Evolutionary conservation across 768 basidiomycete genomes (phyloP).

Genomic region (Hirschioporus abietinus): DNA sequence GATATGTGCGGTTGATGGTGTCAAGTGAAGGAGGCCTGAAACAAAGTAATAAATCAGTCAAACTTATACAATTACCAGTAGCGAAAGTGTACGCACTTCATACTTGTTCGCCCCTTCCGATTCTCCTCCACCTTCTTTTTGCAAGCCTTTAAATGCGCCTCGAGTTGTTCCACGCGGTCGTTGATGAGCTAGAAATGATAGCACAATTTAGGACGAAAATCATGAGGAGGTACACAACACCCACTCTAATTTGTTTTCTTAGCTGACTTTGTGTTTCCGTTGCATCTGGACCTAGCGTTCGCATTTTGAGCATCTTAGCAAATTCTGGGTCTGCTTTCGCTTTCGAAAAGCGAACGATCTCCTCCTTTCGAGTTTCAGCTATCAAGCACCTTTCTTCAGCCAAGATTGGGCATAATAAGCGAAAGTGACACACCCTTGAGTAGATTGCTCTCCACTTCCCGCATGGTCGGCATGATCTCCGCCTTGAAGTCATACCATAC

Average conservation of each 20-base stretch:
- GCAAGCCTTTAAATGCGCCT: slow-evolving; percentile 60
- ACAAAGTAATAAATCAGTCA: slow-evolving; percentile 5
- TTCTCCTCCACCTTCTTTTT: slow-evolving; percentile 65
- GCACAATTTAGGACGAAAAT: slow-evolving; percentile 8
- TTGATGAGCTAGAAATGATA: slow-evolving; percentile 47
- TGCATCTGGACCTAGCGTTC: slow-evolving; percentile 86
- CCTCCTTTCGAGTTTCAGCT: slow-evolving; percentile 82
- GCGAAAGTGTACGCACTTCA: slow-evolving; percentile 45
- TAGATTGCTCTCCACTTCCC: slow-evolving; percentile 58
- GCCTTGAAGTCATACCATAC: slow-evolving; percentile 39
- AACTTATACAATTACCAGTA: not conserved
- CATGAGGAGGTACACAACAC: slow-evolving; percentile 15
- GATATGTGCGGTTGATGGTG: slow-evolving; percentile 76
- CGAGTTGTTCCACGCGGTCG: slow-evolving; percentile 74
- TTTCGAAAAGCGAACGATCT: slow-evolving; percentile 72
- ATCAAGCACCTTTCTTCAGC: slow-evolving; percentile 10
- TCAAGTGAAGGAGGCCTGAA: slow-evolving; percentile 79
- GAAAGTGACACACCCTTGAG: slow-evolving; percentile 51
- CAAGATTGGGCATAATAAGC: not conserved
- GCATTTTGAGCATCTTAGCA: slow-evolving; percentile 62
- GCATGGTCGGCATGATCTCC: slow-evolving; percentile 36
- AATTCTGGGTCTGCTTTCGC: slow-evolving; percentile 79
- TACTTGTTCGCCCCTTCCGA: slow-evolving; percentile 52
- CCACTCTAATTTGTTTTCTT: slow-evolving; percentile 64
- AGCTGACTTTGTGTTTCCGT: slow-evolving; percentile 76